These are phyloP conservation scores for California macrophylla DNA, from an alignment of 441 rosid species.

Conservation along the genomic window DNA sequence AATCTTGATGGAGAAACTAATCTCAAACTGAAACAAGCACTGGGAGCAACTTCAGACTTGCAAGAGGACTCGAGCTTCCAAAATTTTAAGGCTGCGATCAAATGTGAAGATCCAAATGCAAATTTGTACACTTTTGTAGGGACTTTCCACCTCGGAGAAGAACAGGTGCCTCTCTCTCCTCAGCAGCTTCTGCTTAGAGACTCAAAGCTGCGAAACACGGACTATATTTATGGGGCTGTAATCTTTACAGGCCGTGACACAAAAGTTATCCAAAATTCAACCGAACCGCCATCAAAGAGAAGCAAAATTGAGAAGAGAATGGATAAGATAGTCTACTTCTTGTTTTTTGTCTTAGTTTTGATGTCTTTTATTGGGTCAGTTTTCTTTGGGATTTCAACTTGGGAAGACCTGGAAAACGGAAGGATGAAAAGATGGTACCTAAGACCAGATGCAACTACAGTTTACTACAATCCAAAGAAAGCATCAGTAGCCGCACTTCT, in stretches of 20 bases:
- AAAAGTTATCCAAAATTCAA: constrained; percentile 87
- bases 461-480: constrained; percentile 56
- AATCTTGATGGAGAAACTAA: constrained; percentile 96
- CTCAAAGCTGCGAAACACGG: constrained; percentile 86
- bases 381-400: constrained; percentile 61
- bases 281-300: constrained; percentile 84
- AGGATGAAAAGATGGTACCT: constrained; percentile 88
- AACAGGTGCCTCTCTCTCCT: constrained; percentile 63
- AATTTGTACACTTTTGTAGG: constrained; percentile 80
- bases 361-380: constrained; percentile 59
- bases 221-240: constrained; percentile 68
- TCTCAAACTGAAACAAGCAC: constrained; percentile 71
- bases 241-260: constrained; percentile 86
- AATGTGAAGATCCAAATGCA: constrained; percentile 92
- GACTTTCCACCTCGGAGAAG: constrained; percentile 51
- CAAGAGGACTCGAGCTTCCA: constrained; percentile 47
- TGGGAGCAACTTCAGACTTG: constrained; percentile 45
- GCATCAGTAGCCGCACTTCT: constrained; percentile 47
- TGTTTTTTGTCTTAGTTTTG: constrained; percentile 53
- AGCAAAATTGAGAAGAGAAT: constrained; percentile 80
- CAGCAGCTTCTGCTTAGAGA: constrained; percentile 93
- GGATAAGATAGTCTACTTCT: constrained; percentile 66
- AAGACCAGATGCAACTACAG: constrained; percentile 60
- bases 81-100: constrained; percentile 53
- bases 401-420: constrained; percentile 55